Base-by-base conservation (phyloP, 2,329 filamentous ascomycete genomes). In the Exutisphaerella laricina region DNA sequence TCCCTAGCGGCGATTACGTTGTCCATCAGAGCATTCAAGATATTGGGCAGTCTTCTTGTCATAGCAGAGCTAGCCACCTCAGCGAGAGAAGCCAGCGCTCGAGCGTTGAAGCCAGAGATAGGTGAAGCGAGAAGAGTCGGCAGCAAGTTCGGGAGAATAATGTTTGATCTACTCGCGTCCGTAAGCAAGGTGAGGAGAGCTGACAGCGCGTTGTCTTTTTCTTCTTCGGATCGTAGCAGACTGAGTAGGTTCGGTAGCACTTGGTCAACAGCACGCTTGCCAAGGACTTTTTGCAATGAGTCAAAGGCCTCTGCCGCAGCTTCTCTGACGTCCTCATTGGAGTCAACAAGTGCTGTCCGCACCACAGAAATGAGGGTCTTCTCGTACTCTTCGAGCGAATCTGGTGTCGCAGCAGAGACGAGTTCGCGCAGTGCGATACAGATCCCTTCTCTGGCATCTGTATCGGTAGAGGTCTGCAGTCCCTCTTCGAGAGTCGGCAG, bases 231-330 rank as follows among this genome's bases (percentile, higher is more conserved):
- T 42, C 89, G 83, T 46, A 98, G 72, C n/a, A 97, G 77, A 61
- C 80, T 90, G 59, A 98, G 82, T 21, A 98, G 80, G 69, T 88
- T 84, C 41, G 94, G 94, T 50, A 98, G 74, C 17, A 98, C 92
- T 63, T 97, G 88, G 59, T 98, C 90, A 39, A 98, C 85, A 41
- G 88, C 89, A 58, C 80, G 85, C 74, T 96, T 97, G 70, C 92
- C 92, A 50, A 97, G 74, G 39, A 94, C 86, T 59, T 90, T 85
- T 66, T 98, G 92, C 45, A 98, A 69, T 23, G 89, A 87, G 65
- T 98, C 92, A 60, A 98, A 98, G 2, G 92, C 92, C 66, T 98
- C 92, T 16, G 94, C 92, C 18, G 94, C 92, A 45, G 92, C 88
- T 66, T 98, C 92, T 63, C 92, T 78, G 36, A 98, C 94, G 46